Evolutionary conservation across 176 grass and related monocot genomes (phyloP).

Genomic region (Tuctoria greenei): DNA sequence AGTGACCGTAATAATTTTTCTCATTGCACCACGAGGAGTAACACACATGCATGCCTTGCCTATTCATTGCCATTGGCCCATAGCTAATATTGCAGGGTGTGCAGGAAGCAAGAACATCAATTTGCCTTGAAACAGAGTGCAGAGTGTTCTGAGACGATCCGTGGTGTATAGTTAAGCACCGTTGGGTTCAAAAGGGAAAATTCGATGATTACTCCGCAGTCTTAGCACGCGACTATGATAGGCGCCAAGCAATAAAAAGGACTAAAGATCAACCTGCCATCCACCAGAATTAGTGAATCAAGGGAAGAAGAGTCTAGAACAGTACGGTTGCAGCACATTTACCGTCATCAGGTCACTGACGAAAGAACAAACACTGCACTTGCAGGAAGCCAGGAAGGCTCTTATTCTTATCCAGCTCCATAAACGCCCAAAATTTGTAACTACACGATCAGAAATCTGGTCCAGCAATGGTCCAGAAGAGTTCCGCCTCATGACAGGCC

Average conservation of each 20-base stretch:
- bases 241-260: background rate
- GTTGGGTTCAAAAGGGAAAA: background rate
- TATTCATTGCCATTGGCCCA: slow-evolving; percentile 4
- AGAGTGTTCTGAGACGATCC: background rate
- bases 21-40: background rate
- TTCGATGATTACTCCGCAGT: background rate
- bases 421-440: slow-evolving; percentile 11
- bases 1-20: background rate
- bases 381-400: slow-evolving; percentile 11
- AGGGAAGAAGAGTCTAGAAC: slow-evolving; percentile 9
- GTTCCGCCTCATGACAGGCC: slow-evolving; percentile 61
- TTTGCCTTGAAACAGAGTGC: background rate
- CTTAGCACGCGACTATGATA: background rate
- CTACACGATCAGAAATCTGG: background rate
- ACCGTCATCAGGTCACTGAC: slow-evolving; percentile 1
- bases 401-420: slow-evolving; percentile 24
- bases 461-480: background rate
- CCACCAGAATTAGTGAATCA: background rate
- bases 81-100: background rate
- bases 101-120: background rate
- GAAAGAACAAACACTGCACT: background rate
- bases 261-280: background rate
- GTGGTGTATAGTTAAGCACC: background rate
- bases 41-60: background rate
- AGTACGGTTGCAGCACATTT: slow-evolving; percentile 12